Evolutionary conservation across 2,329 filamentous ascomycete species (phyloP).

Genomic region (Aspergillus pseudotamarii): DNA sequence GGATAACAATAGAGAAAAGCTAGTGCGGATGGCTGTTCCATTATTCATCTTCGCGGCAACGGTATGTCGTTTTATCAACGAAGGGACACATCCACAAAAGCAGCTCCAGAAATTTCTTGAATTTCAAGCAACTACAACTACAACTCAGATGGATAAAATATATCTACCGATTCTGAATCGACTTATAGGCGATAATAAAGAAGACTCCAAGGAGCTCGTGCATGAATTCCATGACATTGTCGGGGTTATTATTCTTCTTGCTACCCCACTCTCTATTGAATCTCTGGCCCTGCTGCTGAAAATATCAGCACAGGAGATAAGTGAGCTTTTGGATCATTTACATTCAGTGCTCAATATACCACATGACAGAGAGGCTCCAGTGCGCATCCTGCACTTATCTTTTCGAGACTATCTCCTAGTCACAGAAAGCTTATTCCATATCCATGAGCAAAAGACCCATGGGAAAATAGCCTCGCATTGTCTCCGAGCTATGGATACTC

Average conservation of each 20-base stretch:
- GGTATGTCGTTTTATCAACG: too few relatives aligned
- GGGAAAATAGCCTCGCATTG: too few relatives aligned
- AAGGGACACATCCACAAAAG: slow-evolving; percentile 6
- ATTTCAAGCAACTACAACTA: slow-evolving; percentile 13
- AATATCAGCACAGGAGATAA: slow-evolving; percentile 14
- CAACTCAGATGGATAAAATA: slow-evolving; percentile 28
- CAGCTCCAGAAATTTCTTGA: slow-evolving; percentile 20
- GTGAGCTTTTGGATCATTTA: slow-evolving; percentile 15
- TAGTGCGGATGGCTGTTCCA: slow-evolving; percentile 16
- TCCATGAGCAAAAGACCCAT: too few relatives aligned
- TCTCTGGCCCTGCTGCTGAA: slow-evolving; percentile 15
- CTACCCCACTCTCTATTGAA: slow-evolving; percentile 23
- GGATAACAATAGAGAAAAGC: background rate
- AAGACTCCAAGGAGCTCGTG: slow-evolving; percentile 14
- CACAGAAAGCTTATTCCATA: too few relatives aligned
- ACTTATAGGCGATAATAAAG: slow-evolving; percentile 18
- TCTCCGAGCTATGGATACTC: too few relatives aligned
- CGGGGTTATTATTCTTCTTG: slow-evolving; percentile 28
- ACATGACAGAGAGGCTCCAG: too few relatives aligned
- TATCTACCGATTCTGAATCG: slow-evolving; percentile 29
- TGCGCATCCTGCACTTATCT: too few relatives aligned
- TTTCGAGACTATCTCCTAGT: too few relatives aligned
- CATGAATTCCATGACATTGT: slow-evolving; percentile 23
- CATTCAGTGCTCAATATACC: slow-evolving; percentile 25
- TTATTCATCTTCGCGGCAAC: slow-evolving; percentile 16